phyloP scores from a whole-genome alignment of 805 yeast species.

The Yarrowia divulgata region DNA sequence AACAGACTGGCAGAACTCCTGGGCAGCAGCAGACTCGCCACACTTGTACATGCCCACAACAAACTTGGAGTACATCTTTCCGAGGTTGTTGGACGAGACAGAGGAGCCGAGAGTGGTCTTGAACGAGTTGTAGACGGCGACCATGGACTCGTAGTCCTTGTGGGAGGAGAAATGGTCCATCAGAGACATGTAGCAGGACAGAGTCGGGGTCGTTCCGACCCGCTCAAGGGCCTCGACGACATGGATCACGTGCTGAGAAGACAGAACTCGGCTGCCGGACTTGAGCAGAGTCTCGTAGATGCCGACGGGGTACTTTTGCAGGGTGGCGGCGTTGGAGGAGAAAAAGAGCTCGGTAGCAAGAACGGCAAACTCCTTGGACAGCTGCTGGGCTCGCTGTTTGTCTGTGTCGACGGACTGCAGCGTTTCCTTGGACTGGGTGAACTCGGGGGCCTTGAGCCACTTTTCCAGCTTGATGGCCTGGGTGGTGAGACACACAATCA shows the following conservation, averaged over 20 bases:
- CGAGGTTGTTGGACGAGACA: conserved; percentile 12
- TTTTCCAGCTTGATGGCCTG: conserved; percentile 32
- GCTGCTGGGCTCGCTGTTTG: neutral
- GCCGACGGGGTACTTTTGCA: conserved; percentile 22
- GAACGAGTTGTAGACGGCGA: conserved; percentile 29
- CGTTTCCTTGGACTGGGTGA: conserved; percentile 19
- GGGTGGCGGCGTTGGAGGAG: conserved; percentile 22
- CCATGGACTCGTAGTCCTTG: conserved; percentile 18
- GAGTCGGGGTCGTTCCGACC: conserved; percentile 7
- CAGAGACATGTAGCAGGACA: conserved; percentile 34
- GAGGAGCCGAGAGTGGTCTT: neutral
- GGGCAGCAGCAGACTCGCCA: neutral
- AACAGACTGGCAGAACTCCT: conserved; percentile 19
- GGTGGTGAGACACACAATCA: conserved; percentile 18
- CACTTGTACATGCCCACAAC: conserved; percentile 10
- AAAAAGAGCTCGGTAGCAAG: conserved; percentile 27
- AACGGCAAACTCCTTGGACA: conserved; percentile 4
- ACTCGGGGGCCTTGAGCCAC: conserved; percentile 34
- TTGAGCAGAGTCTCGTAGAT: conserved; percentile 30
- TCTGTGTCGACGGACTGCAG: neutral
- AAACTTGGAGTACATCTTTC: conserved; percentile 28
- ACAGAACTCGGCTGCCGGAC: neutral
- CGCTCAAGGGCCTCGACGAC: conserved; percentile 7
- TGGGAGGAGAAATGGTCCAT: conserved; percentile 25
- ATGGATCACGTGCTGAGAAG: conserved; percentile 22